These are phyloP conservation scores for Candida verbasci DNA, from an alignment of 805 yeast species.

Conservation along the genomic window DNA sequence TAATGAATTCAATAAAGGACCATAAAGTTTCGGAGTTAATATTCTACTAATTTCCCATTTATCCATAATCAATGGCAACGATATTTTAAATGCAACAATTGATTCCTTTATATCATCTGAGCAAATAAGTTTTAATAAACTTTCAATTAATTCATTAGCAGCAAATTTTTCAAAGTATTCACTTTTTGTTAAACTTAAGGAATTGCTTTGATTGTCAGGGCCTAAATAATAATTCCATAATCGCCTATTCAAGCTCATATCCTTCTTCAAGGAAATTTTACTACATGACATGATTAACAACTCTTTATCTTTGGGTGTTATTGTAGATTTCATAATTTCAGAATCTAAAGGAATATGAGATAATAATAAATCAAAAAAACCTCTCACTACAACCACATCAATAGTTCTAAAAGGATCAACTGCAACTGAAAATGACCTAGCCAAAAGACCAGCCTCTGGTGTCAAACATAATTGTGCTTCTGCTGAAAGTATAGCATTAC, in stretches of 20 bases:
- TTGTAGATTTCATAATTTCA: constrained; percentile 45
- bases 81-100: constrained; percentile 56
- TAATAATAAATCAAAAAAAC: constrained; percentile 77
- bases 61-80: constrained; percentile 71
- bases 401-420: constrained; percentile 40
- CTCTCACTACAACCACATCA: constrained; percentile 73
- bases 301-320: constrained; percentile 51
- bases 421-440: constrained; percentile 71
- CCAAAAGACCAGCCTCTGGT: constrained; percentile 76
- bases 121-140: constrained; percentile 47
- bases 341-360: constrained; percentile 65
- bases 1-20: constrained; percentile 57
- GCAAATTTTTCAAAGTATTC: constrained; percentile 64
- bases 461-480: constrained; percentile 59
- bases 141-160: constrained; percentile 42
- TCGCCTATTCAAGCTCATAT: constrained; percentile 92
- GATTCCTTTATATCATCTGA: constrained; percentile 27
- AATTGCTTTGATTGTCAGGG: too few species aligned
- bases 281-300: constrained; percentile 60
- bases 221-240: constrained; percentile 93
- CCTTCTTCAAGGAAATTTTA: constrained; percentile 68
- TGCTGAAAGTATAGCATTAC: constrained; percentile 22
- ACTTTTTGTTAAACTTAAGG: constrained; percentile 31
- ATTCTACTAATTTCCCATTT: constrained; percentile 89
- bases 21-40: constrained; percentile 64